Evolutionary conservation across 1,284 basidiomycete genomes (phyloP).

Genomic region (Cutaneotrichosporon sp.): DNA sequence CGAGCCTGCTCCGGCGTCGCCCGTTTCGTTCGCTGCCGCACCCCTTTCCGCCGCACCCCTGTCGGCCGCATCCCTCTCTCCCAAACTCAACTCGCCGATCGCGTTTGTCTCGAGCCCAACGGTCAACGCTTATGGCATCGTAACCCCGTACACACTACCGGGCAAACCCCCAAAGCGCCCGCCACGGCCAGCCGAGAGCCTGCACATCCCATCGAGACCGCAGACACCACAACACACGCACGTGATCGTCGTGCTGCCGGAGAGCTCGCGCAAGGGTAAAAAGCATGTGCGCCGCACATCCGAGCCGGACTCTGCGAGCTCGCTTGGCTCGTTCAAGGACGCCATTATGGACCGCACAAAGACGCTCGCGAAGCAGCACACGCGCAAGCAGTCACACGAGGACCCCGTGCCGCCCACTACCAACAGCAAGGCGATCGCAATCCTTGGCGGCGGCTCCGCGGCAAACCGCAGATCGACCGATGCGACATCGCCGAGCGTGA

Average conservation of each 20-base stretch:
- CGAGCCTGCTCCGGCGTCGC: neutral
- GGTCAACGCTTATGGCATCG: too few species aligned
- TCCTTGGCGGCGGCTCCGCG: neutral
- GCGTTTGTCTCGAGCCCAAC: too few species aligned
- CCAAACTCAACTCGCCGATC: too few species aligned
- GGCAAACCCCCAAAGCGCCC: neutral
- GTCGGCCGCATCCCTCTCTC: too few species aligned
- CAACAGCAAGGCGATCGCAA: conserved; percentile 1
- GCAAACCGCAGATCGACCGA: neutral
- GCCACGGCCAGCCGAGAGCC: neutral
- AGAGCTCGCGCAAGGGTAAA: neutral
- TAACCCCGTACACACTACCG: too few species aligned
- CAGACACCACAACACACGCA: too few species aligned
- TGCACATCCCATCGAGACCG: neutral
- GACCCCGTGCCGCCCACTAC: conserved; percentile 4
- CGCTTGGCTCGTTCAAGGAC: neutral
- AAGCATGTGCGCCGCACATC: neutral
- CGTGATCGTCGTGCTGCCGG: too few species aligned
- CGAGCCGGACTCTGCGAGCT: neutral
- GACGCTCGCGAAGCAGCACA: neutral
- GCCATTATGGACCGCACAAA: neutral
- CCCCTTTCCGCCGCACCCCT: too few species aligned
- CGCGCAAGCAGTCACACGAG: too few species aligned
- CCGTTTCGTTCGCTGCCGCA: neutral
- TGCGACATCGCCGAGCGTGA: too few species aligned